Conservation (phyloP, 441 rosid species). For the Pelargonium citronellum region DNA sequence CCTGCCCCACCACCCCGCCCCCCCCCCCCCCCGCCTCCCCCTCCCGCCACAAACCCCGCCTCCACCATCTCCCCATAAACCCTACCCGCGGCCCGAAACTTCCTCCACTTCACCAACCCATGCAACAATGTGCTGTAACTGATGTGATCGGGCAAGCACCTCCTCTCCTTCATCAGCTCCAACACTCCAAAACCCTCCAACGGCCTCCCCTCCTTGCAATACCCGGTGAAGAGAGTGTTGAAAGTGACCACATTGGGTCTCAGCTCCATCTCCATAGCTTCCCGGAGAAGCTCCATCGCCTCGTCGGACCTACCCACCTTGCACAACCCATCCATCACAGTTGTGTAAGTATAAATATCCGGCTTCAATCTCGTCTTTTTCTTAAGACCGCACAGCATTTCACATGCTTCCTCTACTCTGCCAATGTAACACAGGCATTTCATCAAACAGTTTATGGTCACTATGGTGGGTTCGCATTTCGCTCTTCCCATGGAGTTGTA, state of each 20-base stretch:
- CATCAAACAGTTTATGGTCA: slow-evolving; percentile 53
- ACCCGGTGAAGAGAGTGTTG: slow-evolving; percentile 52
- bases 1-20: no score
- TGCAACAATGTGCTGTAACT: slow-evolving; percentile 45
- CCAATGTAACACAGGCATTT: slow-evolving; percentile 65
- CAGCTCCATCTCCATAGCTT: slow-evolving; percentile 41
- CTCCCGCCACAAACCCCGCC: slow-evolving; percentile 37
- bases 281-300: slow-evolving; percentile 50
- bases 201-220: slow-evolving; percentile 53
- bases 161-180: slow-evolving; percentile 42
- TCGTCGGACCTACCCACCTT: slow-evolving; percentile 63
- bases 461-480: slow-evolving; percentile 35
- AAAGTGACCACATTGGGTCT: slow-evolving; percentile 45
- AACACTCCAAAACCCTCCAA: slow-evolving; percentile 38
- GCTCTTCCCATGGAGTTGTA: slow-evolving; percentile 34
- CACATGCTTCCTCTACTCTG: slow-evolving; percentile 51
- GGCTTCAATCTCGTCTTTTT: slow-evolving; percentile 25
- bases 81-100: slow-evolving; percentile 28
- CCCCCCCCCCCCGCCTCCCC: no score
- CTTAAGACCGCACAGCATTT: slow-evolving; percentile 36
- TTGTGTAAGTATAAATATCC: slow-evolving; percentile 49
- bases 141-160: slow-evolving; percentile 43
- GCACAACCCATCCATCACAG: slow-evolving; percentile 62
- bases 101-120: slow-evolving; percentile 50
- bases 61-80: slow-evolving; percentile 42